phyloP scores from a whole-genome alignment of 2,329 filamentous ascomycete genomes.

The Alternaria sp. region DNA sequence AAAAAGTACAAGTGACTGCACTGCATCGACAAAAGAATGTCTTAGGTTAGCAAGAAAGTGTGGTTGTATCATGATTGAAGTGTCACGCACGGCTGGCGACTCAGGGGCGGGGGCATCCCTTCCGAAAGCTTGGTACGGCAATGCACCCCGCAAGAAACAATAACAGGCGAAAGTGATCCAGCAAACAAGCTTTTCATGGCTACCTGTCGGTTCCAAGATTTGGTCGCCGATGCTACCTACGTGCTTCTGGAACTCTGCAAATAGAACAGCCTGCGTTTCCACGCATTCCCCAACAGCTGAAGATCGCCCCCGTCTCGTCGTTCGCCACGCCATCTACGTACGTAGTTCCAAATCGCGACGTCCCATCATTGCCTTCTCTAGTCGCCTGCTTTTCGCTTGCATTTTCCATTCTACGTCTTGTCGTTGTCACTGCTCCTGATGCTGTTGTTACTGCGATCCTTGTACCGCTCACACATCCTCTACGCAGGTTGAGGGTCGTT shows the following conservation, averaged over 20 bases:
- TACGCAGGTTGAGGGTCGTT: neutral
- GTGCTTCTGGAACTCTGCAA: constrained; percentile 2
- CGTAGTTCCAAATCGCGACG: neutral
- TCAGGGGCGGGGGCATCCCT: constrained; percentile 1
- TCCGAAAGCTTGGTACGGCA: constrained; percentile 6
- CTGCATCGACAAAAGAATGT: neutral
- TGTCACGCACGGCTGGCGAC: neutral
- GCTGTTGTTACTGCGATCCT: neutral
- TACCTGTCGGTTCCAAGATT: neutral
- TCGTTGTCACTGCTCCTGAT: neutral
- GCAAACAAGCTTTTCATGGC: constrained; percentile 8
- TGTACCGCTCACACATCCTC: constrained; percentile 1
- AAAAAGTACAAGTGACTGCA: neutral
- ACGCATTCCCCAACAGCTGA: neutral
- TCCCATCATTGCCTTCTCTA: neutral
- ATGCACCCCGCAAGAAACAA: constrained; percentile 1
- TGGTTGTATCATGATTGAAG: neutral
- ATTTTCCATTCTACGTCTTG: neutral
- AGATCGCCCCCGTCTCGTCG: neutral
- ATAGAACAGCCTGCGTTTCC: constrained; percentile 2
- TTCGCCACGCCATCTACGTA: neutral
- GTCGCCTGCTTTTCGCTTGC: neutral
- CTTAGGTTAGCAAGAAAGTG: neutral
- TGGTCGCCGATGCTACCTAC: neutral
- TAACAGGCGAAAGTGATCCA: neutral